Evolutionary conservation across 2,329 filamentous ascomycete genomes (phyloP).

Genomic region (Cladophialophora psammophila): DNA sequence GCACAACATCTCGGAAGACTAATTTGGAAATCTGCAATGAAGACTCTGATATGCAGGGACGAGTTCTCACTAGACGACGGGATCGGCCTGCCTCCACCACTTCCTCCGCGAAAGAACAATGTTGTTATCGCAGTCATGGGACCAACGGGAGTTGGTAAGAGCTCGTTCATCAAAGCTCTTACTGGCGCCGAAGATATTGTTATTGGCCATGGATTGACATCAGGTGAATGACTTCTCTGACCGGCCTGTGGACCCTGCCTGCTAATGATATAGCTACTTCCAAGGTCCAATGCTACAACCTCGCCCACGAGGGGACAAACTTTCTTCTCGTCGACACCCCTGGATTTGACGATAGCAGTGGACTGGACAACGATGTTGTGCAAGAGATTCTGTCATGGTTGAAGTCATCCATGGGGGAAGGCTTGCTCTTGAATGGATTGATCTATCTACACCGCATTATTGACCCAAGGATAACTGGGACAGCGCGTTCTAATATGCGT

Average conservation of each 20-base stretch:
- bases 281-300: conserved; percentile 1
- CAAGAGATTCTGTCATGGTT: conserved; percentile 27
- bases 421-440: conserved; percentile 14
- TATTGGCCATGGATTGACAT: neutral
- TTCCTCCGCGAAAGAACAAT: neutral
- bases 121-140: conserved; percentile 27
- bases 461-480: conserved; percentile 16
- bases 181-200: conserved; percentile 9
- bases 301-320: neutral
- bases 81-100: too few relatives aligned
- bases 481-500: conserved; percentile 21
- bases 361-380: conserved; percentile 18
- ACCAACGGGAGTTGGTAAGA: conserved; percentile 24
- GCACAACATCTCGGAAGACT: too few relatives aligned
- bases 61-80: too few relatives aligned
- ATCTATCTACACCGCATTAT: conserved; percentile 22
- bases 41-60: too few relatives aligned
- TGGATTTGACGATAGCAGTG: conserved; percentile 28
- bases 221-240: neutral
- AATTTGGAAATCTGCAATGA: too few relatives aligned
- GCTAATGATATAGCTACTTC: too few relatives aligned
- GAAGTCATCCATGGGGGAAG: neutral
- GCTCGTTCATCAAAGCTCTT: conserved; percentile 21
- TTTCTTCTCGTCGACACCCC: conserved; percentile 30
- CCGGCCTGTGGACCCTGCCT: too few relatives aligned